Evolutionary conservation across 2,329 filamentous ascomycete species (phyloP).

Genomic region (Colletotrichum eremochloae): DNA sequence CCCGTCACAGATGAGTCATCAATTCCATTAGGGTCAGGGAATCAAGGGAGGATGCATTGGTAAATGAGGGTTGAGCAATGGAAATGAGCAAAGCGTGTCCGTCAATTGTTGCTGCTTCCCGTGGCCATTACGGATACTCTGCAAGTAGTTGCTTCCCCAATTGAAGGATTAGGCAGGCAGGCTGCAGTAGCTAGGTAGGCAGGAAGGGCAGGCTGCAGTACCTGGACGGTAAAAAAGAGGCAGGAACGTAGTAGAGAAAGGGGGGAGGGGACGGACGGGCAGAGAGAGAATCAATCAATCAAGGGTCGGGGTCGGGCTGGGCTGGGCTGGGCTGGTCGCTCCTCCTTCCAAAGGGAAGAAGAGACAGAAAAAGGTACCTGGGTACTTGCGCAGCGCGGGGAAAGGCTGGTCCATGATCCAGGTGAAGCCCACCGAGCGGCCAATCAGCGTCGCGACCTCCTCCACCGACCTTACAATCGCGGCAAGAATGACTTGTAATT

Average conservation of each 20-base stretch:
- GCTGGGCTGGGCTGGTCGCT: conserved; percentile 16
- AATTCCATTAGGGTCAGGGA: background rate
- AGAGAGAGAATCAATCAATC: background rate
- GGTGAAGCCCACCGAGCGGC: conserved; percentile 35
- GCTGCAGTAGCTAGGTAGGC: background rate
- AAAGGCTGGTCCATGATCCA: conserved; percentile 34
- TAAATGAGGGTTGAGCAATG: background rate
- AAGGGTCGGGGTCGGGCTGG: background rate
- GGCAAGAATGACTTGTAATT: conserved; percentile 40
- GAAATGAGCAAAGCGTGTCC: background rate
- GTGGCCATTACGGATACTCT: background rate
- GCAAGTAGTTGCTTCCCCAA: background rate
- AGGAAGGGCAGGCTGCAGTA: background rate
- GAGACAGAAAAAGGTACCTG: conserved; percentile 20
- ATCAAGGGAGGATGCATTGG: background rate
- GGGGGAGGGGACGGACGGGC: background rate
- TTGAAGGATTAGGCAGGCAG: background rate
- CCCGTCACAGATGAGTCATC: conserved; percentile 6
- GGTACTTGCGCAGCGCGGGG: conserved; percentile 41
- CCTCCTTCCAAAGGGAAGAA: conserved; percentile 8
- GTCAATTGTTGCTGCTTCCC: background rate
- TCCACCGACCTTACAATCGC: conserved; percentile 41
- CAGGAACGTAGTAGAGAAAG: background rate
- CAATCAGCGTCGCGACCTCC: conserved; percentile 34
- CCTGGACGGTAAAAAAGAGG: background rate